phyloP scores from a whole-genome alignment of 306 rosid species.

The Comarum palustre region DNA sequence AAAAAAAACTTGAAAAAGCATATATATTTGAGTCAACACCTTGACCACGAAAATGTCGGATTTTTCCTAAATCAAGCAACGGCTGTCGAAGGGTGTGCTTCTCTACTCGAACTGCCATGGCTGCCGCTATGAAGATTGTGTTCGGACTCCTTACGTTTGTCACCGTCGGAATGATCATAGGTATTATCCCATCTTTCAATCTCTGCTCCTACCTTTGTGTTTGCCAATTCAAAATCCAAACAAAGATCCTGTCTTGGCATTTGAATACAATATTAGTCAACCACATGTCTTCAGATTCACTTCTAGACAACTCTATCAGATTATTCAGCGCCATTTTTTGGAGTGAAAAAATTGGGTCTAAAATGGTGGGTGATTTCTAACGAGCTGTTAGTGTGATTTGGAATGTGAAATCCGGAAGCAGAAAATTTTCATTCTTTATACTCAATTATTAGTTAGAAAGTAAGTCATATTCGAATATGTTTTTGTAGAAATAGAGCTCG shows the following conservation, averaged over 20 bases:
- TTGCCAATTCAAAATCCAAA: neutral
- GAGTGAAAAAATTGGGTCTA: neutral
- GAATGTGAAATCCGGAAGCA: neutral
- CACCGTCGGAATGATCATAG: conserved; percentile 90
- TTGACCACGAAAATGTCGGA: neutral
- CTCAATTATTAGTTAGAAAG: neutral
- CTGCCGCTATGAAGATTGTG: conserved; percentile 60
- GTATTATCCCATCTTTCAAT: conserved; percentile 29
- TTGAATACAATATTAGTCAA: neutral
- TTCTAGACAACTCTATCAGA: neutral
- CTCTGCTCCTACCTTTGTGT: neutral
- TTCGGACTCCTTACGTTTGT: conserved; percentile 89
- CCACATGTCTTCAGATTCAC: neutral
- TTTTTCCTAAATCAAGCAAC: neutral
- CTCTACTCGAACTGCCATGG: conserved; percentile 32
- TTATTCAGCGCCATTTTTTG: neutral
- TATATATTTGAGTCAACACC: too few relatives aligned
- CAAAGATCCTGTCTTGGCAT: neutral
- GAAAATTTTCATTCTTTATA: neutral
- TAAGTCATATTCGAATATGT: neutral
- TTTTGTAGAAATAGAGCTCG: neutral
- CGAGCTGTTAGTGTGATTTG: neutral
- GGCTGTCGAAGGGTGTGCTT: neutral
- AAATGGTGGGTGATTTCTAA: neutral
- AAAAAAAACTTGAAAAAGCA: too few relatives aligned